phyloP scores from a whole-genome alignment of 2,329 filamentous ascomycete genomes.

The Aureobasidium sp. region DNA sequence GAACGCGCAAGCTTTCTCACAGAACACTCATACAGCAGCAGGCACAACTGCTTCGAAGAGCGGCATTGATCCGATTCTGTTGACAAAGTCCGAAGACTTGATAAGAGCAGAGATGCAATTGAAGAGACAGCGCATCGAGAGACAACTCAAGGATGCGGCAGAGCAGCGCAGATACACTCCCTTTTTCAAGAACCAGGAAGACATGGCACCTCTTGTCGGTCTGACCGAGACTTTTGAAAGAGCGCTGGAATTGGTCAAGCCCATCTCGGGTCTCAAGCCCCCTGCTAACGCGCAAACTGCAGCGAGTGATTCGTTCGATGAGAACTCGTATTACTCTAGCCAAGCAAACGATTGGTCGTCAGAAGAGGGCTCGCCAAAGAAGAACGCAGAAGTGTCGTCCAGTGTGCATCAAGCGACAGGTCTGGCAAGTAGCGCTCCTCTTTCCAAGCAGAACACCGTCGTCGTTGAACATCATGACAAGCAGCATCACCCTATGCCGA shows the following conservation, averaged over 20 bases:
- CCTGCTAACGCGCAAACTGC: conserved; percentile 54
- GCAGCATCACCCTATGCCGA: neutral
- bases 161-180: conserved; percentile 49
- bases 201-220: conserved; percentile 37
- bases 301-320: conserved; percentile 77
- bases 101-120: conserved; percentile 74
- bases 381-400: conserved; percentile 8
- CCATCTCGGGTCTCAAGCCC: conserved; percentile 51
- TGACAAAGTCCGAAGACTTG: conserved; percentile 79
- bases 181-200: conserved; percentile 45
- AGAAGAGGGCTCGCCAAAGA: conserved; percentile 31
- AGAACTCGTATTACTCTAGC: conserved; percentile 94
- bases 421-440: conserved; percentile 10
- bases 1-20: conserved; percentile 3
- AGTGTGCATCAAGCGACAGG: neutral
- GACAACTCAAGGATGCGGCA: conserved; percentile 66
- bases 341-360: conserved; percentile 64
- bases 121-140: conserved; percentile 75
- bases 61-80: conserved; percentile 72
- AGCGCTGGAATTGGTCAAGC: conserved; percentile 67
- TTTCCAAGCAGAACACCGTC: neutral
- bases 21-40: neutral
- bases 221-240: conserved; percentile 41
- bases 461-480: conserved; percentile 7
- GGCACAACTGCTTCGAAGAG: conserved; percentile 3